Base-by-base conservation (phyloP, 2,329 filamentous ascomycete species). In the Aspergillus melleus region DNA sequence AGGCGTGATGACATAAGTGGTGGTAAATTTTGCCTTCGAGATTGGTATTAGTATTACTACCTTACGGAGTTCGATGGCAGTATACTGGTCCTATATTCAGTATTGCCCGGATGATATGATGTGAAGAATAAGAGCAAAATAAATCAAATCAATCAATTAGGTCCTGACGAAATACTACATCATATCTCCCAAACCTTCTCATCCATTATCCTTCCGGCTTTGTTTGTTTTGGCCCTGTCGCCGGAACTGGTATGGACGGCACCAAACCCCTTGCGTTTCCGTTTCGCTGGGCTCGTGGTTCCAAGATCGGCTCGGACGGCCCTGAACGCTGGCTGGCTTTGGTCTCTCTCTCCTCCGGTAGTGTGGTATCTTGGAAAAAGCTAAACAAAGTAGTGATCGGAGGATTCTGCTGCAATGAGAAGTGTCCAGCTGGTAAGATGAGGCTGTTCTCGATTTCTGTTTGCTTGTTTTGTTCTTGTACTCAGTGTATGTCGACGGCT, bases 211-310 rank as follows among this genome's bases (percentile, higher is more conserved):
- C 29, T 24, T 52, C 47, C 19, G 11, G 20, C 36, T 59, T 51
- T 59, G 61, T 57, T 61, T 64, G 44, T 64, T 62, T 63, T 63
- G 59, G 57, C 57, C 64, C 59, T 66, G 61, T 55, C 58, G 54
- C 59, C 53, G 56, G 53, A 65, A 61, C 47, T 51, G 56, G 61
- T 54, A 61, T 60, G 59, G 50, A 57, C 49, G 39, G 53, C 53
- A 24, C 30, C 19, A 42, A n/a, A 19, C 59, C 63, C 64, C 64
- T 68, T 67, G 66, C 64, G 52, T 65, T 61, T 59, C 58, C 52
- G 46, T 49, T 62, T 64, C 44, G 55, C 36, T 59, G 56, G 58
- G 61, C 64, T 66, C 66, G 64, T 68, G 66, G 64, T 61, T 51
- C 57, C 49, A 57, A 61, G 57, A 59, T 63, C 61, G 60, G 61